A percentile compares a stretch with the other conserved stretches of the same genome.
Conservation (phyloP, 371 early-diverging fungal species). For the Mortierella sp. region DNA sequence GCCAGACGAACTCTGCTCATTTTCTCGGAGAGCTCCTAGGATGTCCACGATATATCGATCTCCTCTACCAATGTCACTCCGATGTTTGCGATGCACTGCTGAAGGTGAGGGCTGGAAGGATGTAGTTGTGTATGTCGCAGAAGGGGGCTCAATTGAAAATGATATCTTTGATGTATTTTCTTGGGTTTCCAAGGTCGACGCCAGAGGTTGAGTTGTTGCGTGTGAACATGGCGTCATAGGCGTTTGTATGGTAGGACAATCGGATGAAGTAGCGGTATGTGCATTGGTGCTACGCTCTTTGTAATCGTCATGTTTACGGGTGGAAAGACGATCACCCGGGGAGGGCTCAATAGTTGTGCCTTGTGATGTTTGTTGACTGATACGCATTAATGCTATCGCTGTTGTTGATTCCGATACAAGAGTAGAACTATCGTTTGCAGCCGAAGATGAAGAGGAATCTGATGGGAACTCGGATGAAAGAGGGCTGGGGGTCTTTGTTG, state of each 20-base stretch:
- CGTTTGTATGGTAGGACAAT: not conserved
- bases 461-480: not conserved
- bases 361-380: constrained; percentile 2
- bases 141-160: not conserved
- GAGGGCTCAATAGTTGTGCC: not conserved
- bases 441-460: not conserved
- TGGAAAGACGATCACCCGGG: not conserved
- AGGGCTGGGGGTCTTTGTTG: not conserved
- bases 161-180: not conserved
- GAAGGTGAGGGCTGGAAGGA: not conserved
- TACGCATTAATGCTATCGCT: constrained; percentile 1
- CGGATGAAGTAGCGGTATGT: not conserved
- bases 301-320: constrained; percentile 2
- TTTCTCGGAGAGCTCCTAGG: constrained; percentile 38
- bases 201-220: not conserved
- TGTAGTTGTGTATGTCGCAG: not conserved
- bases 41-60: constrained; percentile 22
- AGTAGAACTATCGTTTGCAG: not conserved
- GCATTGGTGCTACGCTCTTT: not conserved
- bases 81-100: constrained; percentile 18
- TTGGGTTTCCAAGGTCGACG: not conserved
- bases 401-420: constrained; percentile 9
- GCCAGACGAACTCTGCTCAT: constrained; percentile 1
- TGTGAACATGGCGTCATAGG: not conserved
- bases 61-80: constrained; percentile 24